Conservation (phyloP, 805 yeast species). For the Vanderwaltozyma yarrowii region DNA sequence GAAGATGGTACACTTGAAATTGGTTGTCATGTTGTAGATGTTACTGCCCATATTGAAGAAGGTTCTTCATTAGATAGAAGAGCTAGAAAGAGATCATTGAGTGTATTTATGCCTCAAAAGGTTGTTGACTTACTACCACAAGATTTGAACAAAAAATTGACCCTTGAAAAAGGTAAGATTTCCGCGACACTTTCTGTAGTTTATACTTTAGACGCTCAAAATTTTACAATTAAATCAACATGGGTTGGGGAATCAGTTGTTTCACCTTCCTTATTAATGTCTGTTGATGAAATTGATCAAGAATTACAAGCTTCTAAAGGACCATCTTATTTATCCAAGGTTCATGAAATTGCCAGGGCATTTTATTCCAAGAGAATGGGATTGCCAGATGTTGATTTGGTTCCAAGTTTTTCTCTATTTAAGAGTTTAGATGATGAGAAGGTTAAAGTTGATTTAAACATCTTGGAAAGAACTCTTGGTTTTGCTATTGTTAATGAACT, state of each 20-base stretch:
- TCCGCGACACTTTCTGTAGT: constrained; percentile 67
- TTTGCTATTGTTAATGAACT: constrained; percentile 62
- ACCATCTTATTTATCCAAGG: constrained; percentile 7
- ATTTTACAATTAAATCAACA: constrained; percentile 62
- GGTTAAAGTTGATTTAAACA: constrained; percentile 59
- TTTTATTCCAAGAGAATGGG: constrained; percentile 20
- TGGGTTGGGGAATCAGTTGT: constrained; percentile 67
- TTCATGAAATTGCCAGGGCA: constrained; percentile 18
- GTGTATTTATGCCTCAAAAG: constrained; percentile 78
- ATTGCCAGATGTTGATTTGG: constrained; percentile 8
- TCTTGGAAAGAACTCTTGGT: constrained; percentile 52
- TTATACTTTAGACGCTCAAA: constrained; percentile 65
- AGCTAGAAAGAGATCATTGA: constrained; percentile 79
- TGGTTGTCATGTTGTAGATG: constrained; percentile 81
- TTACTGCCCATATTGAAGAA: constrained; percentile 56
- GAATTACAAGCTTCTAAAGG: constrained; percentile 4
- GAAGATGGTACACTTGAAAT: constrained; percentile 52
- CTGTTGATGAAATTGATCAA: constrained; percentile 13
- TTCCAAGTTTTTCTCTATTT: constrained; percentile 48
- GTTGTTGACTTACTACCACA: constrained; percentile 59
- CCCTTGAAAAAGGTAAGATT: constrained; percentile 50
- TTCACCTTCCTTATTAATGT: constrained; percentile 39
- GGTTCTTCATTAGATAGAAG: constrained; percentile 78
- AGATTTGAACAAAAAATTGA: constrained; percentile 46
- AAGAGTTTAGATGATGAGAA: constrained; percentile 82